Percentiles rank a stretch among this genome's conserved stretches.
phyloP scores from a whole-genome alignment of 208 protist species.

The Crithidia brevicula region DNA sequence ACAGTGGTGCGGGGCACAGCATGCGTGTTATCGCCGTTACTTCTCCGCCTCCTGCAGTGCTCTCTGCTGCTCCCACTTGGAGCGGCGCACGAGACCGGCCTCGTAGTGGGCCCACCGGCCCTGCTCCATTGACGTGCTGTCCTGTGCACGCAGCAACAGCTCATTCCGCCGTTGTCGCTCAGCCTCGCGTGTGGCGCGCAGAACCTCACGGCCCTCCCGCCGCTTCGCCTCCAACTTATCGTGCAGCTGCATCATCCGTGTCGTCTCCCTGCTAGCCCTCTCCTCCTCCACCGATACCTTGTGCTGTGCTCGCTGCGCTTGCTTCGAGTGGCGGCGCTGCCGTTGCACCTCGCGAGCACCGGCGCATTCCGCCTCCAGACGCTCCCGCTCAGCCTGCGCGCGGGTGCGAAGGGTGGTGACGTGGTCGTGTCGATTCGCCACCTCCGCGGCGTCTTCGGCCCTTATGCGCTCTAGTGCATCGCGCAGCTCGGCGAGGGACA shows the following conservation, averaged over 20 bases:
- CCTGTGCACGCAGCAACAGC: conserved; percentile 59
- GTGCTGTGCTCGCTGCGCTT: conserved; percentile 23
- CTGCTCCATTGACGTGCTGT: conserved; percentile 65
- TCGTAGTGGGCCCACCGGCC: conserved; percentile 78
- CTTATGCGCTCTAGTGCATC: conserved; percentile 30
- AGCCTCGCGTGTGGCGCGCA: conserved; percentile 30
- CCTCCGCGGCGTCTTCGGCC: conserved; percentile 19
- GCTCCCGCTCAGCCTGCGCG: conserved; percentile 31
- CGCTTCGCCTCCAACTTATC: conserved; percentile 55
- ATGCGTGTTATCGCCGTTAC: too few relatives aligned
- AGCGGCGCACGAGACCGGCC: conserved; percentile 40
- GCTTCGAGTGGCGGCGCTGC: conserved; percentile 31
- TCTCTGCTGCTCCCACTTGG: conserved; percentile 23
- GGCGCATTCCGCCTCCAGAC: conserved; percentile 35
- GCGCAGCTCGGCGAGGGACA: conserved; percentile 33
- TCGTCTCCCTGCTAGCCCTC: conserved; percentile 36
- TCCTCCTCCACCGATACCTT: conserved; percentile 34
- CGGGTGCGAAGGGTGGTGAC: conserved; percentile 21
- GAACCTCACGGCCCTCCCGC: conserved; percentile 34
- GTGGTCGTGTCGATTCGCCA: conserved; percentile 35
- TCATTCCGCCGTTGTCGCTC: conserved; percentile 66
- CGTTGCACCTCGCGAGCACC: conserved; percentile 44
- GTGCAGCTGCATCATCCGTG: conserved; percentile 56
- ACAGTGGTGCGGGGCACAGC: too few relatives aligned
- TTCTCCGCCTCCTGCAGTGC: conserved; percentile 22